Evolutionary conservation across 371 early-diverging fungal species (phyloP), one percentile per base, ranked within the genome.

Genomic region (Thermomucor indicae-seudaticae): DNA sequence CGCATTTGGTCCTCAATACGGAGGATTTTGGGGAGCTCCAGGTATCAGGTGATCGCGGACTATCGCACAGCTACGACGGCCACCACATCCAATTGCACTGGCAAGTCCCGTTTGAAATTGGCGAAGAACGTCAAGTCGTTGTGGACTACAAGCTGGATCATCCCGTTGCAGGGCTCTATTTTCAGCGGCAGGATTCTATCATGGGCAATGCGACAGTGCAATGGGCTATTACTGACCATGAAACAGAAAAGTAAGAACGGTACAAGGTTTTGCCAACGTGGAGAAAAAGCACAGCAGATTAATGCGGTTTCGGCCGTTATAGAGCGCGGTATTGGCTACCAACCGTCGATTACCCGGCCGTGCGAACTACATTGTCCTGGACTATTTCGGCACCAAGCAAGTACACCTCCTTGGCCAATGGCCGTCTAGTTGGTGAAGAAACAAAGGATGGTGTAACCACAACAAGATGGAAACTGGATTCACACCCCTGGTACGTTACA

Each of bases 311-410:
- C 37, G 48, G n/a, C n/a, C n/a, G n/a, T n/a, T 62, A 32, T 51
- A 69, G 80, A 5, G 75, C 75, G 8, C 67, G 83, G 22, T 75
- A 83, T 67, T 83, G 83, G 83, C 60, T 83, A 16, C 75, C 83
- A 0, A 72, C 70, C 23, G 73, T 83, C n/a, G 80, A 83, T 49
- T 75, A 54, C 35, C 83, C 83, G 0, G 57, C 75, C 1, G 78
- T 75, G 8, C 51, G 83, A 20, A 72, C 80, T 4, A 70, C 75
- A 6, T 52, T 79, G 10, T 57, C 58, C 1, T 83, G 75, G 64
- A 23, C 51, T 16, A 61, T 83, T 27, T 75, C 77, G 11, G 77
- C 79, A 17, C 67, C 74, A 5, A 43, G 51, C 11, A 39, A 67
- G 27, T 67, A 67, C 35, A 61, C 53, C 6, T 68, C 78, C 3